Conservation (phyloP, 768 basidiomycete species). For the Trametes maxima region DNA sequence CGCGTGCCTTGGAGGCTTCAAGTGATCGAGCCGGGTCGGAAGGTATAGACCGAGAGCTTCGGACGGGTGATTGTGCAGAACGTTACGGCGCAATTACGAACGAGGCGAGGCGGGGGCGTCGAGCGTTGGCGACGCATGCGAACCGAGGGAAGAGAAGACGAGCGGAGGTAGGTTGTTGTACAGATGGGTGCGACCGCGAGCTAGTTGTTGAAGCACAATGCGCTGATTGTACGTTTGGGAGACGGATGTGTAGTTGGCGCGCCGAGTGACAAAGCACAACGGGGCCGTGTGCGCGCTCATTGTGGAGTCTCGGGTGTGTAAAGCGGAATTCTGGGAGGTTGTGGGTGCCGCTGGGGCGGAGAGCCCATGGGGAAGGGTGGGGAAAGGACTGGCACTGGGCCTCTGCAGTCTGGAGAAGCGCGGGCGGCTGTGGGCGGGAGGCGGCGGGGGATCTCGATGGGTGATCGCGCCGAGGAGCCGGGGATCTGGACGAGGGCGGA, state of each 20-base stretch:
- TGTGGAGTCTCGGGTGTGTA: too few relatives aligned
- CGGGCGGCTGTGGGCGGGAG: background rate
- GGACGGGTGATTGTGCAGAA: background rate
- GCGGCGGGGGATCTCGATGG: slow-evolving; percentile 6
- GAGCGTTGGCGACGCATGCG: background rate
- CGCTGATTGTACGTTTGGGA: too few relatives aligned
- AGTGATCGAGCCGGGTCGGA: background rate
- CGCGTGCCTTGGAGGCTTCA: slow-evolving; percentile 5
- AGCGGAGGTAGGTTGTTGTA: background rate
- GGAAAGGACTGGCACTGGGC: background rate
- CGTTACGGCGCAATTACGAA: background rate
- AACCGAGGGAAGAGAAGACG: background rate
- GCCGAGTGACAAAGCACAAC: background rate
- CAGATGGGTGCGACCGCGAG: background rate
- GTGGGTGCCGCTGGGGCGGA: background rate
- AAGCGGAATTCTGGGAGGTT: too few relatives aligned
- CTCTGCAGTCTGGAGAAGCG: background rate
- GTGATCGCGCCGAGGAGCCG: slow-evolving; percentile 8
- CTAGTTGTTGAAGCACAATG: too few relatives aligned
- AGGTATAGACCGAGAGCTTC: background rate
- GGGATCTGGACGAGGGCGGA: slow-evolving; percentile 1
- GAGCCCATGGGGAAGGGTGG: slow-evolving; percentile 5
- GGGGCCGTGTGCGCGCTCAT: too few relatives aligned
- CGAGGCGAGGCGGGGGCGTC: background rate
- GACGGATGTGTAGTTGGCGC: background rate